Conservation (phyloP, 371 early-diverging fungal species). For the Mucor plumbeus region DNA sequence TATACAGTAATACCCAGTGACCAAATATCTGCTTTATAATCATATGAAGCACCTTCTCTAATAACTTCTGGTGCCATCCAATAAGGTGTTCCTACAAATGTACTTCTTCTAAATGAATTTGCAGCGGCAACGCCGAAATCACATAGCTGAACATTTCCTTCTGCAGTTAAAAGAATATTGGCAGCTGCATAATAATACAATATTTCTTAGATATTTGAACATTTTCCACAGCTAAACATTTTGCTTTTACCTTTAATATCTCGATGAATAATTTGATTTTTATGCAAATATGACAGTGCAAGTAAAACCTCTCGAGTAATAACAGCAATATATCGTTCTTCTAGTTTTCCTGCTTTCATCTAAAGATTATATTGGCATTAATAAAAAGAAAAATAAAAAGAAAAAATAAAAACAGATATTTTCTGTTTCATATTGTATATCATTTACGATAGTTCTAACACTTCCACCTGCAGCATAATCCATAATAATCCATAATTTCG, state of each 20-base stretch:
- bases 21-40: constrained; percentile 90
- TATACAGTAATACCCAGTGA: constrained; percentile 96
- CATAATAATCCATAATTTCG: constrained; percentile 98
- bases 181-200: constrained; percentile 62
- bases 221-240: neutral
- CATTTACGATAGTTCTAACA: constrained; percentile 78
- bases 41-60: constrained; percentile 77
- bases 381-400: neutral
- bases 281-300: constrained; percentile 93
- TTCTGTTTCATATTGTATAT: neutral
- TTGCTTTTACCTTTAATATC: constrained; percentile 89
- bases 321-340: constrained; percentile 86
- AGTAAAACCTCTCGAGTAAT: constrained; percentile 87
- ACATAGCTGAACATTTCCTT: constrained; percentile 93
- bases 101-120: constrained; percentile 75
- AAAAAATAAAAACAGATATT: neutral
- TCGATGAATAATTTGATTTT: constrained; percentile 93
- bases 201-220: no score
- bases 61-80: constrained; percentile 95
- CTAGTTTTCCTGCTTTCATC: constrained; percentile 87
- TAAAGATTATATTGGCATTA: constrained; percentile 17
- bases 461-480: constrained; percentile 97
- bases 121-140: constrained; percentile 90
- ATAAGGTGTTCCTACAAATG: constrained; percentile 92
- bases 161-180: constrained; percentile 90